Evolutionary conservation across 345 rosid species (phyloP), one percentile per base, ranked within the genome.

Genomic region (Salix suchowensis): DNA sequence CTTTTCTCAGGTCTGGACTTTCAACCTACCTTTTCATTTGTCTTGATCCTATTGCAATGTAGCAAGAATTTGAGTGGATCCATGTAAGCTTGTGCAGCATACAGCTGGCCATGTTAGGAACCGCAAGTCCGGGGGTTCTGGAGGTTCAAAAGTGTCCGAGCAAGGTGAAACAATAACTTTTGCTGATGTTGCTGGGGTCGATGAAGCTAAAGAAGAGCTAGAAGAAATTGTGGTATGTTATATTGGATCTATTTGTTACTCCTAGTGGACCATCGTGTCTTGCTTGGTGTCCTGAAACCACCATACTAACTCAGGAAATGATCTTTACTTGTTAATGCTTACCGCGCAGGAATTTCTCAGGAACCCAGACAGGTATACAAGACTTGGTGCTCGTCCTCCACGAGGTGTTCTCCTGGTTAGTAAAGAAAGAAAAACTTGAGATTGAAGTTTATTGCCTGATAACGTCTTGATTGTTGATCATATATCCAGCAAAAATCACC

Each of bases 311-410:
- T 83, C 80, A 44, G 74, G 72, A 74, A 60, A 73, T 82, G 73
- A 30, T 75, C 70, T 68, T 80, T 76, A 68, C 50, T 44, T 40
- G 64, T 70, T 83, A 76, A 67, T 74, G 76, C 77, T 78, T 78
- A 32, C 79, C 70, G 67, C 48, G 42, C 89, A 94, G 98, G 98
- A 96, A 83, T 96, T 96, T 84, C 94, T 96, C 32, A 92, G 91
- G 86, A 96, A 91, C 80, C 98, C 98, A 48, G 97, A 96, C 65
- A 89, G 73, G 84, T 96, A 96, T 60, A 70, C 81, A 50, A 87
- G 95, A 61, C 84, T 94, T 65, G 99, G 99, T 77, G 98, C 99
- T 44, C 97, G 99, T 72, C 99, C 98, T 81, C 99, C 98, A 40
- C 92, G 94, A 69, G 98, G 98, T 72, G 95, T 96, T 83, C 90